phyloP scores from a whole-genome alignment of 1,284 basidiomycete genomes.

The Lignosus rhinocerotis region DNA sequence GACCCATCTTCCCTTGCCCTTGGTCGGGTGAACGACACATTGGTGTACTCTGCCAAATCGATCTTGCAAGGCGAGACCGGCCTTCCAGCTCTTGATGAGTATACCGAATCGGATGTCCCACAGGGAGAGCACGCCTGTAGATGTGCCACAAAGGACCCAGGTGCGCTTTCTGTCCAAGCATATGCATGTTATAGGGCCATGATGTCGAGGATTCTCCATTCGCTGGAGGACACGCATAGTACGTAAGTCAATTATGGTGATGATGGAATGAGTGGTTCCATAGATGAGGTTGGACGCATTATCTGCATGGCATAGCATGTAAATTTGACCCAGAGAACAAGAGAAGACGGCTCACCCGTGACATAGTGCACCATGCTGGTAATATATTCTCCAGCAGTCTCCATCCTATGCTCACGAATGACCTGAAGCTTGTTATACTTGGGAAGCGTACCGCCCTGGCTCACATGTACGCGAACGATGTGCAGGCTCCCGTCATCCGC shows the following conservation, averaged over 20 bases:
- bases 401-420: constrained; percentile 72
- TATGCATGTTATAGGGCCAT: constrained; percentile 83
- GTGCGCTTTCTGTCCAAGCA: constrained; percentile 81
- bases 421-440: constrained; percentile 82
- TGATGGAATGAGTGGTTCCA: constrained; percentile 79
- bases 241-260: constrained; percentile 83
- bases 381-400: constrained; percentile 71
- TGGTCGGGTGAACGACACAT: constrained; percentile 80
- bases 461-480: constrained; percentile 78
- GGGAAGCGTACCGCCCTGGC: constrained; percentile 60
- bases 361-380: constrained; percentile 78
- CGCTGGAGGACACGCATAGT: constrained; percentile 78
- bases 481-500: constrained; percentile 85
- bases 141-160: constrained; percentile 89
- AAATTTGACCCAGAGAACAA: background rate
- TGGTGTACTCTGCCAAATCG: constrained; percentile 63
- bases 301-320: constrained; percentile 41
- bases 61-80: constrained; percentile 58
- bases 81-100: constrained; percentile 86
- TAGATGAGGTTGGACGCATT: constrained; percentile 76
- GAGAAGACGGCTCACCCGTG: constrained; percentile 49
- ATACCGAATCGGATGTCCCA: constrained; percentile 96
- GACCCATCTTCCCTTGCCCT: constrained; percentile 87
- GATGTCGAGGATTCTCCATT: constrained; percentile 83
- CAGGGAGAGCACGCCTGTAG: constrained; percentile 79